Percentiles rank a stretch among this genome's conserved stretches.
Conservation (phyloP, 176 grass and related monocot genomes). For the Neostapfia colusana region DNA sequence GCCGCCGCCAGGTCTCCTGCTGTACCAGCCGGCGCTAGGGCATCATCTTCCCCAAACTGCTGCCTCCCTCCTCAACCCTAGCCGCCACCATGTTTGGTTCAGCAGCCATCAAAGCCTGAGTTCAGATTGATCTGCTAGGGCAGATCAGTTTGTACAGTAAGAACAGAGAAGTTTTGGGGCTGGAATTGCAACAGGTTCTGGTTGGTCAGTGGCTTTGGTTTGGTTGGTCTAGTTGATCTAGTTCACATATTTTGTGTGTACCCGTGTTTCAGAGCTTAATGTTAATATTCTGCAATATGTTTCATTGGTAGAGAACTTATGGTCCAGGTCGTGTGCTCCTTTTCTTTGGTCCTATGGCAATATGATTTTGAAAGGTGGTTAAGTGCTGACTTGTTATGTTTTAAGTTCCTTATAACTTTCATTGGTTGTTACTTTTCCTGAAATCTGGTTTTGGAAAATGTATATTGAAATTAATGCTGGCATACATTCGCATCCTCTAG, state of each 20-base stretch:
- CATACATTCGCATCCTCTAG: neutral
- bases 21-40: too few species aligned
- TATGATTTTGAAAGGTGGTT: constrained; percentile 13
- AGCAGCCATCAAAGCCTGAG: too few species aligned
- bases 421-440: neutral
- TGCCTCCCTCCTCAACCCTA: too few species aligned
- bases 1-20: too few species aligned
- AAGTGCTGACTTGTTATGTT: neutral
- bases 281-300: neutral
- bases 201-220: neutral
- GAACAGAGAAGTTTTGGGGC: too few species aligned
- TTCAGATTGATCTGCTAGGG: too few species aligned
- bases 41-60: too few species aligned
- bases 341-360: neutral
- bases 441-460: neutral
- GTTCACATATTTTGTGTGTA: neutral
- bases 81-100: too few species aligned
- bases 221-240: constrained; percentile 8
- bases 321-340: neutral
- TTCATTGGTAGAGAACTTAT: neutral
- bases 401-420: neutral
- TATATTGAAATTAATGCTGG: neutral
- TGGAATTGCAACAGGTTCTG: too few species aligned
- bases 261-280: neutral
- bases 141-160: too few species aligned